Evolutionary conservation across 2,329 filamentous ascomycete species (phyloP).

Genomic region (Lecanicillium sp.): DNA sequence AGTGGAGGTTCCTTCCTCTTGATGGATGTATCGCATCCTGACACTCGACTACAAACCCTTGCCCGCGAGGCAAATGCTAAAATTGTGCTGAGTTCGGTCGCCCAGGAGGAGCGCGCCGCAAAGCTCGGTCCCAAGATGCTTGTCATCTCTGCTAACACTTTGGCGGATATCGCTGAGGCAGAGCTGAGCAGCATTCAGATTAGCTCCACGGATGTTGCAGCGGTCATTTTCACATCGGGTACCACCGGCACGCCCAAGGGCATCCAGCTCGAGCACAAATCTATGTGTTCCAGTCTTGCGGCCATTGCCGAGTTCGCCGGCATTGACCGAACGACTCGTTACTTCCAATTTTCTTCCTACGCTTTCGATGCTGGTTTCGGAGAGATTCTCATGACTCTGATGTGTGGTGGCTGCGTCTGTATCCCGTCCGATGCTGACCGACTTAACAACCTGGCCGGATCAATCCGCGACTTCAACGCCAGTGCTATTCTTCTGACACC

Average conservation of each 20-base stretch:
- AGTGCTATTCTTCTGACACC: constrained; percentile 18
- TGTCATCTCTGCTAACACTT: no score
- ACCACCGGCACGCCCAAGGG: constrained; percentile 20
- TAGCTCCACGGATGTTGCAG: neutral
- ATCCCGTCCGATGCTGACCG: constrained; percentile 19
- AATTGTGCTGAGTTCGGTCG: neutral
- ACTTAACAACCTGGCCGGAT: constrained; percentile 18
- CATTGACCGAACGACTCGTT: neutral
- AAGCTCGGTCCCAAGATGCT: neutral
- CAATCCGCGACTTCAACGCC: constrained; percentile 14
- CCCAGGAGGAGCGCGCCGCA: neutral
- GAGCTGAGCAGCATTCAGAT: no score
- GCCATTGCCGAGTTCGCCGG: neutral
- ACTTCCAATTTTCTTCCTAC: constrained; percentile 17
- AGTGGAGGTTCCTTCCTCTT: neutral
- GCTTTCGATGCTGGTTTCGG: constrained; percentile 18
- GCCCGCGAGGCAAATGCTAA: neutral
- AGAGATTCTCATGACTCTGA: constrained; percentile 15
- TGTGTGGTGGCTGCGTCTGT: constrained; percentile 17
- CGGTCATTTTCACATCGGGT: constrained; percentile 19
- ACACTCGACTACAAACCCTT: neutral
- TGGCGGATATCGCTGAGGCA: no score
- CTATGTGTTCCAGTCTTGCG: neutral
- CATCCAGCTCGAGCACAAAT: constrained; percentile 14
- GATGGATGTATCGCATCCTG: neutral